Evolutionary conservation across 140 eudicot genomes (phyloP).

Genomic region (Stevia rebaudiana): DNA sequence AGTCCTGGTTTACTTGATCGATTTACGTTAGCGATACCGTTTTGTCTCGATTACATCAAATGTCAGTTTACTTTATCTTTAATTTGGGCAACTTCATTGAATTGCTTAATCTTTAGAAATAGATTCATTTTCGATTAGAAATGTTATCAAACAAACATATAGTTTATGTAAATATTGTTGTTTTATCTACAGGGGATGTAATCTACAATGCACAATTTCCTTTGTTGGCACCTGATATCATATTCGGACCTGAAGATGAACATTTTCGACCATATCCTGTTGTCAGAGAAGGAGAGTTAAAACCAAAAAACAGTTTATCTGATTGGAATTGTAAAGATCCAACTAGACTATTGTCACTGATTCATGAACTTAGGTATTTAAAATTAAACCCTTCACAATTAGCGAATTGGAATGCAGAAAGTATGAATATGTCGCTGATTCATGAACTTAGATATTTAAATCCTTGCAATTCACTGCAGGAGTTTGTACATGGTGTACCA

Average conservation of each 20-base stretch:
- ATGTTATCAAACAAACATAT: not conserved
- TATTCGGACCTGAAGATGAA: conserved; percentile 87
- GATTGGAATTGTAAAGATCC: conserved; percentile 87
- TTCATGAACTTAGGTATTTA: conserved; percentile 68
- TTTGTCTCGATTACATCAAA: conserved; percentile 73
- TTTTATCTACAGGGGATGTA: conserved; percentile 65
- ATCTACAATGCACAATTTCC: conserved; percentile 80
- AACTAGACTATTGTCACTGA: conserved; percentile 51
- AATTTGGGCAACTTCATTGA: not conserved
- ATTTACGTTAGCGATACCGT: conserved; percentile 64
- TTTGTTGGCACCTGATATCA: conserved; percentile 68
- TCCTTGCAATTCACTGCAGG: conserved; percentile 39
- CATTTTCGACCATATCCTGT: conserved; percentile 43
- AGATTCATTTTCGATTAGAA: not conserved
- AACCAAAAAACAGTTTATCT: conserved; percentile 40
- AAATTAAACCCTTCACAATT: not conserved
- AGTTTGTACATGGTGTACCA: conserved; percentile 64
- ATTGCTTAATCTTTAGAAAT: not conserved
- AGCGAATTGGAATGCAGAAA: not conserved
- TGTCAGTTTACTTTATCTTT: conserved; percentile 30
- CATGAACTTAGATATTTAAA: too few species aligned
- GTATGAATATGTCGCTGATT: not conserved
- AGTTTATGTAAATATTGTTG: not conserved
- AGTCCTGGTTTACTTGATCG: conserved; percentile 56
- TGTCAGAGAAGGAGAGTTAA: conserved; percentile 32